Conservation (phyloP, 2,329 filamentous ascomycete genomes). For the Paecilomyces sp. region DNA sequence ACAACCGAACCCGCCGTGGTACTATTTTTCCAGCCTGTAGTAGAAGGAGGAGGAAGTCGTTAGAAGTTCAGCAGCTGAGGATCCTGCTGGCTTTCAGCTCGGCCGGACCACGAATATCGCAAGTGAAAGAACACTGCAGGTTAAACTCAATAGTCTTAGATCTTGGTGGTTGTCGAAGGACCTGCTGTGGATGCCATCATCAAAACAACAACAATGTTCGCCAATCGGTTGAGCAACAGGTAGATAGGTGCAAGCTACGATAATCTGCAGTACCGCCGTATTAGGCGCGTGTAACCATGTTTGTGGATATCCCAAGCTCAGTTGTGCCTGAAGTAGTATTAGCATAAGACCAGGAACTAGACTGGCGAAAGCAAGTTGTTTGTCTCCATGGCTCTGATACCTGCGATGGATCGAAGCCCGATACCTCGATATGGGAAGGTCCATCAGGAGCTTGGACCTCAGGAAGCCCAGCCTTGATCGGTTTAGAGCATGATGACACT, state of each 20-base stretch:
- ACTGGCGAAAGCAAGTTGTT: neutral
- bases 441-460: neutral
- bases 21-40: neutral
- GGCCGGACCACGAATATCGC: too few species aligned
- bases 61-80: neutral
- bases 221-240: too few species aligned
- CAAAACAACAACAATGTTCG: too few species aligned
- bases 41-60: neutral
- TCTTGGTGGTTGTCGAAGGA: too few species aligned
- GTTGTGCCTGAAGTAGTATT: neutral
- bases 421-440: neutral
- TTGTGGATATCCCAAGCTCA: neutral
- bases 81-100: too few species aligned
- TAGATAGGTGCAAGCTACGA: too few species aligned
- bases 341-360: neutral
- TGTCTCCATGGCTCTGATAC: neutral
- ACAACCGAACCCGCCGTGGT: neutral
- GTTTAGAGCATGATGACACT: neutral
- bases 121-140: too few species aligned
- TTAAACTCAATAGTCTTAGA: too few species aligned
- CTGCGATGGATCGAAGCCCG: neutral
- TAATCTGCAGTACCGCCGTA: too few species aligned
- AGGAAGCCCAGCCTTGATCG: neutral
- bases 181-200: too few species aligned
- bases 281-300: too few species aligned